phyloP scores from a whole-genome alignment of 2,329 filamentous ascomycete species.

The Trichoderma harzianum region DNA sequence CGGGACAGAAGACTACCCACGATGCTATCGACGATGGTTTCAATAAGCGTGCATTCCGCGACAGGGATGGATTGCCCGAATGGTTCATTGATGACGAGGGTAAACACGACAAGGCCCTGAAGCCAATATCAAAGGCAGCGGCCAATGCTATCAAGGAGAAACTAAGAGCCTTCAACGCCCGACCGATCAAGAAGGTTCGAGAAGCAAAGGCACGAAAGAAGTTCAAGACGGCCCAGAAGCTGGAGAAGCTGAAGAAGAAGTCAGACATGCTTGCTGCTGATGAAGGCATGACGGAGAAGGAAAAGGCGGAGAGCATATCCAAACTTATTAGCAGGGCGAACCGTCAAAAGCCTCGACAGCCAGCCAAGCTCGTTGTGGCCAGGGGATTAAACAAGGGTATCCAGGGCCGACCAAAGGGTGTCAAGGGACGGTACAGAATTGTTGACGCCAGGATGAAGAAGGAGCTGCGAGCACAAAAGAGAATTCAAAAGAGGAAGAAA shows the following conservation, averaged over 20 bases:
- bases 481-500: slow-evolving; percentile 68
- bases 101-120: slow-evolving; percentile 76
- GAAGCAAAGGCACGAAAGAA: slow-evolving; percentile 97
- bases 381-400: slow-evolving; percentile 80
- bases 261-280: slow-evolving; percentile 84
- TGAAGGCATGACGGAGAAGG: slow-evolving; percentile 90
- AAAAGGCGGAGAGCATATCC: slow-evolving; percentile 83
- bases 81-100: slow-evolving; percentile 96
- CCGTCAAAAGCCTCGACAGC: slow-evolving; percentile 80
- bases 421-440: slow-evolving; percentile 97
- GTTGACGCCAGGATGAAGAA: slow-evolving; percentile 95
- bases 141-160: slow-evolving; percentile 94
- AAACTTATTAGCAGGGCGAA: slow-evolving; percentile 77
- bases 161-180: slow-evolving; percentile 83
- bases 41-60: slow-evolving; percentile 89
- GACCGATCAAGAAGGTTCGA: slow-evolving; percentile 97
- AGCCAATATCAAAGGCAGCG: slow-evolving; percentile 88
- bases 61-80: slow-evolving; percentile 86
- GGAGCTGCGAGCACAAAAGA: slow-evolving; percentile 85
- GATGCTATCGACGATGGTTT: slow-evolving; percentile 88
- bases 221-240: slow-evolving; percentile 81
- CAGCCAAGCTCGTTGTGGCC: slow-evolving; percentile 86
- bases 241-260: slow-evolving; percentile 98
- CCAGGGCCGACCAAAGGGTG: slow-evolving; percentile 80
- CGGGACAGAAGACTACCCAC: slow-evolving; percentile 72